phyloP scores from a whole-genome alignment of 352 stramenopile species.

The Phytophthora rubi region DNA sequence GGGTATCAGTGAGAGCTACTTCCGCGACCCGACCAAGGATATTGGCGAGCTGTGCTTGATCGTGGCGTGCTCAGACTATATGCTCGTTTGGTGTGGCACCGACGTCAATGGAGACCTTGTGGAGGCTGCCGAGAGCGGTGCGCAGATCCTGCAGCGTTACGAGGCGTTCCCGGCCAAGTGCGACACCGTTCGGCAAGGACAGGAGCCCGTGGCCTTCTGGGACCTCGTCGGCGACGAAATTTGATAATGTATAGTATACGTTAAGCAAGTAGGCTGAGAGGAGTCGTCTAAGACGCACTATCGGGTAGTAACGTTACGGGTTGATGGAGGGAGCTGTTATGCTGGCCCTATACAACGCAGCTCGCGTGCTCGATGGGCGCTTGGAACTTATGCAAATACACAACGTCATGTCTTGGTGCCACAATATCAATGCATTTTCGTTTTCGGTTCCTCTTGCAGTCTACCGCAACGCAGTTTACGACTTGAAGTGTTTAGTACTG shows the following conservation, averaged over 20 bases:
- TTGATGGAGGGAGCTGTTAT: background rate
- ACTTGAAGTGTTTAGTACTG: conserved; percentile 10
- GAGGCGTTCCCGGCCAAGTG: conserved; percentile 79
- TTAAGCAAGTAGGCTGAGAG: background rate
- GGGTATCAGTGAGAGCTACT: conserved; percentile 54
- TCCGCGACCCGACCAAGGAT: conserved; percentile 65
- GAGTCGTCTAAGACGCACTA: conserved; percentile 15
- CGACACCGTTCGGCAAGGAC: conserved; percentile 72
- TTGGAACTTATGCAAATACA: conserved; percentile 30
- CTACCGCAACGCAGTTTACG: conserved; percentile 6
- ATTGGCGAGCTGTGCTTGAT: conserved; percentile 70
- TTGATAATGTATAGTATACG: conserved; percentile 37
- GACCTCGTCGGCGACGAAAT: conserved; percentile 53
- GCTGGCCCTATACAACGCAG: background rate
- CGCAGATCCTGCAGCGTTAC: conserved; percentile 73
- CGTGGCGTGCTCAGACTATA: conserved; percentile 72
- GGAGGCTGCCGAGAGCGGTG: conserved; percentile 66
- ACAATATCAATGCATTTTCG: background rate
- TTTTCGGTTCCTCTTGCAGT: background rate
- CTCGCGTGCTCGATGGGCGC: background rate
- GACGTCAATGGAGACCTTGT: conserved; percentile 57
- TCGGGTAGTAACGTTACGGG: background rate
- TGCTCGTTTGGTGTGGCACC: conserved; percentile 84
- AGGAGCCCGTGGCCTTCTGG: conserved; percentile 80
- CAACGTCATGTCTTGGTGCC: conserved; percentile 8